A percentile compares a stretch with the other conserved stretches of the same genome.
phyloP scores from a whole-genome alignment of 2,329 filamentous ascomycete genomes.

The Fusarium liriodendri region DNA sequence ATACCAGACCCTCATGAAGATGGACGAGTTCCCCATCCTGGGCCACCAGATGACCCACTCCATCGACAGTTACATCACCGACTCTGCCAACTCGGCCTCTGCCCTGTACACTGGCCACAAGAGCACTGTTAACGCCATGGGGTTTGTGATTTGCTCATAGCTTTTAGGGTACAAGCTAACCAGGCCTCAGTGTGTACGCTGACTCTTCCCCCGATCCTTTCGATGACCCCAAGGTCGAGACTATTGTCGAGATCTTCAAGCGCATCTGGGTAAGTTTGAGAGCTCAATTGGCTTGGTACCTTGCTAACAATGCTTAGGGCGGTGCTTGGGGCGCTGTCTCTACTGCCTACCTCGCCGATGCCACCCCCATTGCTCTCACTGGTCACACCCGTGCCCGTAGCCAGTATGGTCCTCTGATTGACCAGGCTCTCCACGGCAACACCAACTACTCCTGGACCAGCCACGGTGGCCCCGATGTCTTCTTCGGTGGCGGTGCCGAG shows the following conservation, averaged over 20 bases:
- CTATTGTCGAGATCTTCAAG: constrained; percentile 81
- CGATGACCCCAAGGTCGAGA: constrained; percentile 89
- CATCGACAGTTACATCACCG: constrained; percentile 86
- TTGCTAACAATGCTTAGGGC: constrained; percentile 47
- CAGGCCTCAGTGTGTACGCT: constrained; percentile 68
- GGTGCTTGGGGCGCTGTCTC: constrained; percentile 75
- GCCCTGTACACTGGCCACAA: constrained; percentile 88
- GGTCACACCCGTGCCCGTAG: constrained; percentile 78
- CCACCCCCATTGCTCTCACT: constrained; percentile 80
- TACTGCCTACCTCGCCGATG: constrained; percentile 85
- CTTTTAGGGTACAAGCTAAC: constrained; percentile 8
- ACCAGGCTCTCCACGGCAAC: constrained; percentile 80
- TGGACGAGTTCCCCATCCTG: constrained; percentile 87
- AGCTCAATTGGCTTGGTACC: neutral
- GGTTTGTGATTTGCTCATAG: constrained; percentile 51
- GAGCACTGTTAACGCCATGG: constrained; percentile 83
- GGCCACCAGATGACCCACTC: constrained; percentile 93
- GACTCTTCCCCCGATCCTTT: constrained; percentile 79
- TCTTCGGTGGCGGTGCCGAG: constrained; percentile 86
- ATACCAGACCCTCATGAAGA: constrained; percentile 78
- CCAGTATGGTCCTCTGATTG: constrained; percentile 77
- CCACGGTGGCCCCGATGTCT: constrained; percentile 80
- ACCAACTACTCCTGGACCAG: constrained; percentile 86
- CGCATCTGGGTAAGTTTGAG: constrained; percentile 69
- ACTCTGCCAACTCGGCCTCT: constrained; percentile 86